Conservation (phyloP, 768 basidiomycete species). For the Lentinula lateritia region DNA sequence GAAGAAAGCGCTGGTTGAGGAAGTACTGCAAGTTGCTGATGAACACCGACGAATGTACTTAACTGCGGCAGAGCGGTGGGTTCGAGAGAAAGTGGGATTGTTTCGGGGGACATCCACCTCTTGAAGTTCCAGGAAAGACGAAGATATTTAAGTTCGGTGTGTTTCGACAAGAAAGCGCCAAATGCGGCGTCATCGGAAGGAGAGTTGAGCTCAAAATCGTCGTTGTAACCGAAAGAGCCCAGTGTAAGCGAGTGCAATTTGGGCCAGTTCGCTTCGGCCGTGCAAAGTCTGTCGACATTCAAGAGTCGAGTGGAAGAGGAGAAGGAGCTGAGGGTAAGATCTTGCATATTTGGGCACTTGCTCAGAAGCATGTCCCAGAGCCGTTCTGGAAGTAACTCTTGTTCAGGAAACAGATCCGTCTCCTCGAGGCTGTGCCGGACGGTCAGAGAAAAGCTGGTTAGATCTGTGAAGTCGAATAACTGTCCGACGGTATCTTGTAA, state of each 20-base stretch:
- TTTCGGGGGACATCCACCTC: slow-evolving; percentile 41
- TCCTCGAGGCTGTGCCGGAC: slow-evolving; percentile 40
- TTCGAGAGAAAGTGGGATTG: slow-evolving; percentile 26
- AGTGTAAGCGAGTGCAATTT: slow-evolving; percentile 38
- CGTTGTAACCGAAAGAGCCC: slow-evolving; percentile 44
- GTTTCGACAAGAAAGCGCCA: slow-evolving; percentile 31
- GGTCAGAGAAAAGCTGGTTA: slow-evolving; percentile 41
- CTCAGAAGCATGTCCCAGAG: slow-evolving; percentile 46
- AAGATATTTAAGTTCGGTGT: slow-evolving; percentile 33
- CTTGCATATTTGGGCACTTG: slow-evolving; percentile 42
- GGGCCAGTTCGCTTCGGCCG: slow-evolving; percentile 23
- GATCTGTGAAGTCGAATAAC: slow-evolving; percentile 37
- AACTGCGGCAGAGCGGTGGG: slow-evolving; percentile 26
- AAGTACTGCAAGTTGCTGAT: slow-evolving; percentile 38
- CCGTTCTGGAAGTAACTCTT: slow-evolving; percentile 31
- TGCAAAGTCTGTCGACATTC: slow-evolving; percentile 30
- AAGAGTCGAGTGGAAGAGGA: slow-evolving; percentile 42
- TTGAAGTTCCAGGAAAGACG: slow-evolving; percentile 48
- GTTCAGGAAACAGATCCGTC: slow-evolving; percentile 30
- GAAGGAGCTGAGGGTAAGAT: slow-evolving; percentile 45
- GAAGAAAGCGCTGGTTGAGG: slow-evolving; percentile 22
- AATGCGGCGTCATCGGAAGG: slow-evolving; percentile 22
- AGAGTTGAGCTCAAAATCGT: slow-evolving; percentile 34
- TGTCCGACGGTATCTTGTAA: slow-evolving; percentile 6
- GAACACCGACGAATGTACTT: slow-evolving; percentile 40